Evolutionary conservation across 148 eudicot species (phyloP).

Genomic region (Rhododendron simsii): DNA sequence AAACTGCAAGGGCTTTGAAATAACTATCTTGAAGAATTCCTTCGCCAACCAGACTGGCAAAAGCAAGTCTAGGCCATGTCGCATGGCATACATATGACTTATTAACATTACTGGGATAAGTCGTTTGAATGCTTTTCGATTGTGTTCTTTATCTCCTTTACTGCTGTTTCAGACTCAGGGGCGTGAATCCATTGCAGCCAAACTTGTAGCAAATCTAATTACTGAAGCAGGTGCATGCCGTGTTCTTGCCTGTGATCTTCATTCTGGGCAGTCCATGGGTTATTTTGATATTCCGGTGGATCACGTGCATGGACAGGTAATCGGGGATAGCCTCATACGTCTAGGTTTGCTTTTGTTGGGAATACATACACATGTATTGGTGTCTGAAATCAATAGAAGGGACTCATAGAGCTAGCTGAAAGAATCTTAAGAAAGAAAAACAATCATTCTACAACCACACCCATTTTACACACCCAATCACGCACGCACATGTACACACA

Average conservation of each 20-base stretch:
- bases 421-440: background rate
- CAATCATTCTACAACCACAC: too few species aligned
- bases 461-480: too few species aligned
- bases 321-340: conserved; percentile 21
- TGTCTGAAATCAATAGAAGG: background rate
- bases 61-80: background rate
- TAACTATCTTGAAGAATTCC: background rate
- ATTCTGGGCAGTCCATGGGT: conserved; percentile 96
- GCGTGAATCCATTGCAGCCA: conserved; percentile 94
- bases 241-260: conserved; percentile 93
- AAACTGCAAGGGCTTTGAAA: background rate
- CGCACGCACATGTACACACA: too few species aligned
- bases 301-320: conserved; percentile 89
- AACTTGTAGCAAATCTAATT: conserved; percentile 80
- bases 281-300: conserved; percentile 97
- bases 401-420: background rate
- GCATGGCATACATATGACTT: background rate
- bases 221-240: conserved; percentile 93
- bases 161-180: conserved; percentile 74
- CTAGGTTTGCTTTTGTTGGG: background rate
- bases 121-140: background rate
- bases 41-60: background rate
- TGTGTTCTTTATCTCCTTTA: background rate
- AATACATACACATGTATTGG: background rate
- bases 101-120: background rate